Percentiles rank a stretch among this genome's conserved stretches.
These are phyloP conservation scores for Xylaria flabelliformis DNA, from an alignment of 495 filamentous ascomycete genomes.

Conservation along the genomic window DNA sequence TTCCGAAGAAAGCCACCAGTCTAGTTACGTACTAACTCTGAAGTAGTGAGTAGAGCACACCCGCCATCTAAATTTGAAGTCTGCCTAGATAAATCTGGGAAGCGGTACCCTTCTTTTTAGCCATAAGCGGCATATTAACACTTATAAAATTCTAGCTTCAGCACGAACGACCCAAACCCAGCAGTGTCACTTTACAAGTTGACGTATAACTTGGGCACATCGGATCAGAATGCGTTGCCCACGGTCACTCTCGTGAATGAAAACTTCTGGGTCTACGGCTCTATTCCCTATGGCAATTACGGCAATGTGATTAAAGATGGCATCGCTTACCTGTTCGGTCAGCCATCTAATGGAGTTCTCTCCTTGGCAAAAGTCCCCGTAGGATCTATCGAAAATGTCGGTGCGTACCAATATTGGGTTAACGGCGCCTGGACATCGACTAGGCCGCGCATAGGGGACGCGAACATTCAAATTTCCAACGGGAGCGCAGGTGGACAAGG, in stretches of 20 bases:
- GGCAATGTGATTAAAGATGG: constrained; percentile 38
- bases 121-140: not conserved
- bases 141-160: constrained; percentile 14
- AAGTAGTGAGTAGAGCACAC: constrained; percentile 16
- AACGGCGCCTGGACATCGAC: constrained; percentile 36
- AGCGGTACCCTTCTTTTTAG: not conserved
- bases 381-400: constrained; percentile 32
- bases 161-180: constrained; percentile 32
- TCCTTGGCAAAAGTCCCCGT: constrained; percentile 39
- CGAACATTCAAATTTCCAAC: constrained; percentile 32
- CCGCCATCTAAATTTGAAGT: not conserved
- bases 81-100: not conserved
- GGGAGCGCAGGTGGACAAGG: constrained; percentile 42
- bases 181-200: constrained; percentile 35
- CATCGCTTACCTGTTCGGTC: constrained; percentile 41
- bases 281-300: constrained; percentile 41
- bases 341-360: constrained; percentile 28
- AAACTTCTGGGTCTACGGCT: constrained; percentile 37
- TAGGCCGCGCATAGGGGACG: constrained; percentile 31
- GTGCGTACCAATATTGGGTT: constrained; percentile 39
- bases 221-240: constrained; percentile 31
- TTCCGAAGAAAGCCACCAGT: not conserved
- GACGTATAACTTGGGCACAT: constrained; percentile 26
- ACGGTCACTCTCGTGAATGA: constrained; percentile 31
- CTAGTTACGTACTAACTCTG: not conserved